Base-by-base conservation (phyloP, 1,284 basidiomycete species). In the Naganishia cerealis region DNA sequence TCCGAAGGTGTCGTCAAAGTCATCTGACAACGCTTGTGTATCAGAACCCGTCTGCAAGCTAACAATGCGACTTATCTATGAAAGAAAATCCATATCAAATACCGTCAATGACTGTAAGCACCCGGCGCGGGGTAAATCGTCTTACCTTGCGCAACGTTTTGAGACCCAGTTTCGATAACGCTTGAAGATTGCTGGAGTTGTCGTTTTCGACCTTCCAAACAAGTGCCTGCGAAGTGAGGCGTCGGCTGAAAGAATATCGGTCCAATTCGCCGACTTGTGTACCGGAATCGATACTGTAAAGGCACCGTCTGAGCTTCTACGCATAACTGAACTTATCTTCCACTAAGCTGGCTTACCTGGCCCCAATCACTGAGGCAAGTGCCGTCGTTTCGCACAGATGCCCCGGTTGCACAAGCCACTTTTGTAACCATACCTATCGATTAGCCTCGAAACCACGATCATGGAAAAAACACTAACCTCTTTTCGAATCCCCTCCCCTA, bases 361-460 rank as follows among this genome's bases (percentile, higher is more conserved):
- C 50, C 18, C 38, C 61, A 24, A 63, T 26, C 2, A 63, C 50
- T 8, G 61, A 38, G 26, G 61, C 48, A 12, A 63, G 50, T 16
- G 39, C 61, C 24, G 48, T 42, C 6, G 61, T 18, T 39, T 63
- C 50, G 18, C 52, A 52, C 2, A 63, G 61, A 50, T 63, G 61
- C 18, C 61, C 61, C n/a, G 61, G 61, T 50, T 63, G 61, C 38
- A 63, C 15, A 7, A 63, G 36, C 61, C 61, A 63, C 61, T 63
- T n/a, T 16, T 8, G 26, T 36, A 39, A 43, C 1, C 18, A 24
- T 3, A 18, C 26, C 29, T 29, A 16, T 26, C 50, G 16, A 18
- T 54, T 6, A 38, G n/a, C 16, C 50, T 21, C 24, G 46, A 46
- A 5, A 24, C 24, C 2, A 1, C 21, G 18, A 12, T n/a, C 18